Percentiles rank a stretch among this genome's conserved stretches.
Evolutionary conservation across 345 rosid genomes (phyloP).

Genomic region (Linum trigynum): DNA sequence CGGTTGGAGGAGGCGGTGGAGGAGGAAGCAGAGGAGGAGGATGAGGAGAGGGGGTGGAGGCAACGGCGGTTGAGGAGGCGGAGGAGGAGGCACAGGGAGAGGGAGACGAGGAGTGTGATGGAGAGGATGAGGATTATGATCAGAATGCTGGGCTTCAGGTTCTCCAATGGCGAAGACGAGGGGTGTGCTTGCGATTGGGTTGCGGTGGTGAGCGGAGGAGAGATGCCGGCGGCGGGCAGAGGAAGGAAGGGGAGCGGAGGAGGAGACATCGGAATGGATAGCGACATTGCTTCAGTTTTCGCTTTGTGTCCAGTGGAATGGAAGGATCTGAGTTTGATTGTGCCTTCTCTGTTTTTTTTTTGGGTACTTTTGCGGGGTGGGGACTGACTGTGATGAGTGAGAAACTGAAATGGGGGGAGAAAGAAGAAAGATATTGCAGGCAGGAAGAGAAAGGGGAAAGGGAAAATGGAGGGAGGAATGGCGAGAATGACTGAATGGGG

Average conservation of each 20-base stretch:
- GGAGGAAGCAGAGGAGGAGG: conserved; percentile 4
- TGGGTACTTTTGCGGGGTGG: no score
- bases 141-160: not conserved
- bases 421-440: no score
- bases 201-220: not conserved
- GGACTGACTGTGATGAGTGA: no score
- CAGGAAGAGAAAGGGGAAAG: no score
- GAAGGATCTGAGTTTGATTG: no score
- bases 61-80: not conserved
- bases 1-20: conserved; percentile 21
- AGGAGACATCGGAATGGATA: not conserved
- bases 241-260: not conserved
- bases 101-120: not conserved
- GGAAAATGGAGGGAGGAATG: no score
- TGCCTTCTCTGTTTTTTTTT: no score
- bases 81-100: not conserved
- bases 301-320: no score
- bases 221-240: not conserved
- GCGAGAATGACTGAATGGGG: no score
- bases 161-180: not conserved
- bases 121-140: not conserved
- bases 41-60: not conserved
- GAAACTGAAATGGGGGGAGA: no score
- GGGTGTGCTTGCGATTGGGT: not conserved
- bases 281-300: not conserved